Base-by-base conservation (phyloP, 768 basidiomycete species). In the Amanita muscaria region DNA sequence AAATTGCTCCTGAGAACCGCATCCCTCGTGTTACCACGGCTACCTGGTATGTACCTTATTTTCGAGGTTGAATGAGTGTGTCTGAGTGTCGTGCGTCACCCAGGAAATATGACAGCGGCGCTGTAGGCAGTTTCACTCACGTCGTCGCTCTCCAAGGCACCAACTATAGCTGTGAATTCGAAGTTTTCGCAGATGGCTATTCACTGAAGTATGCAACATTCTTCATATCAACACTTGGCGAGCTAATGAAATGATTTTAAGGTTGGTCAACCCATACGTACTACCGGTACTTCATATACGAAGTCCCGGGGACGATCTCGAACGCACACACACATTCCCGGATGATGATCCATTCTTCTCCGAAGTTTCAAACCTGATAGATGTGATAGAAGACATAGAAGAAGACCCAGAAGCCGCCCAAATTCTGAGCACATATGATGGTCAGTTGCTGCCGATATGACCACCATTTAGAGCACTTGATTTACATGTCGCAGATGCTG, bases 321-420 rank as follows among this genome's bases (percentile, higher is more conserved):
- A 88, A 53, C 80, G 85, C 54, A 70, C 68, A 23, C 66, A 78
- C 55, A 69, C 68, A 33, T 91, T 90, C 69, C 74, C 74, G 14
- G 80, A 87, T 40, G 89, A 92, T 55, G 89, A 92, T 57, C 88
- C 89, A 4, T 92, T 90, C 77, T 93, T 93, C 76, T 91, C 90
- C 18, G 92, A 94, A 64, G 74, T 78, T 33, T 91, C 88, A 31
- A 86, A 88, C 63, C 76, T 90, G 60, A 86, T 94, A 51, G 90
- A 93, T 61, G 71, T 83, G 50, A 80, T 92, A 46, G 91, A 93
- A 63, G 85, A 86, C 53, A 88, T 90, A 43, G 88, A 90, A 63
- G 84, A 87, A 58, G 83, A 89, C 50, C 77, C 87, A 2, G 86
- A 89, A 40, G 78, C 77, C 4, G 73, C 81, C 15, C 76, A 80